Base-by-base conservation (phyloP, 208 protist genomes). In the Acanthamoeba lugdunensis region DNA sequence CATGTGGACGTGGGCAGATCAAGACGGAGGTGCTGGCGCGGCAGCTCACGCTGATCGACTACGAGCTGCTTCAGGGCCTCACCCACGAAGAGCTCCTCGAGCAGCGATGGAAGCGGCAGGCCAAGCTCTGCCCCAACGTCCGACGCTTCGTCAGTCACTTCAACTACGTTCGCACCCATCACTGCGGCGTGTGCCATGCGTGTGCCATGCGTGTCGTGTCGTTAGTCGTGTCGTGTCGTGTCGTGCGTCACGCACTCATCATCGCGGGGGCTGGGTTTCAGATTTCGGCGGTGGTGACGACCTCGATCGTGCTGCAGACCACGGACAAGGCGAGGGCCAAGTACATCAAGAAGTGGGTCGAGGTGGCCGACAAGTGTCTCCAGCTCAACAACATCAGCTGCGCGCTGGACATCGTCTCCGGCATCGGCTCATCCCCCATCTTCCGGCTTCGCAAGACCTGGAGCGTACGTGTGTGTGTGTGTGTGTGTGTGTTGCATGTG, bases 291-390 rank as follows among this genome's bases (percentile, higher is more conserved):
- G 16, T 81, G 30, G 73, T 81, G 30, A 81, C 73, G 45, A 81
- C 73, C 16, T 81, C 73, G 8, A 25, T 81, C 45, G 28, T 81
- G 73, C 7, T 81, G 7, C 37, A 50, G 37, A 41, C 2, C 5
- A 81, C 30, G 37, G 73, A 81, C 6, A 81, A 81, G 7, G 73
- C 73, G 21, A 37, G 73, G 7, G 73, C 73, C 73, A 81, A 81
- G 73, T 14, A n/a, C 33, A 50, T 81, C 73, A 7, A 45, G 18
- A 81, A 81, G 73, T 81, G 73, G 73, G 18, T 81, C 16, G 28
- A 23, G 4, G 73, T 81, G 8, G 37, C 73, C 45, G 37, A 81
- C 25, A 81, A 81, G 21, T 81, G 73, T 37, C 37, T 81, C 73
- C 21, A 41, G 30, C 7, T 81, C 25, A 81, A 81, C 73, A 81